Conservation (phyloP, 1,284 basidiomycete genomes). For the Ceratobasidium sp. region DNA sequence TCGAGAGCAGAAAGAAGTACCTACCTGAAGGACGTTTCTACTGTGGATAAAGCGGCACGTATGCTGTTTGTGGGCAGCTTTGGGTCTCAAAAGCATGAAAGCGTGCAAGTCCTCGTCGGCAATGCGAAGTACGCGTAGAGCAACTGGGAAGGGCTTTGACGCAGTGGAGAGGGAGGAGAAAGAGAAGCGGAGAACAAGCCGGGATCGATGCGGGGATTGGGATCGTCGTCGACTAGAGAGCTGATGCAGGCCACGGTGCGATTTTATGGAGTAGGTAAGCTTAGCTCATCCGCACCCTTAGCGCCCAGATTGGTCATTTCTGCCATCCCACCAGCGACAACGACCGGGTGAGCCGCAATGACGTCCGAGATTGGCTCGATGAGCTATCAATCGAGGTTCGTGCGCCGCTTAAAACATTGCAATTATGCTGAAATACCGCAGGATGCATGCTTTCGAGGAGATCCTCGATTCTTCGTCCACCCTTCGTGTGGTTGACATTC, state of each 20-base stretch:
- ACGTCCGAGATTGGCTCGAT: constrained; percentile 22
- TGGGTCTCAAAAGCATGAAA: constrained; percentile 42
- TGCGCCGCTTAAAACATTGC: neutral
- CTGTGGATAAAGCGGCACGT: constrained; percentile 39
- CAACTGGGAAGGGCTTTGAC: neutral
- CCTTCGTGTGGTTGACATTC: constrained; percentile 41
- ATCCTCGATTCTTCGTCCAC: constrained; percentile 43
- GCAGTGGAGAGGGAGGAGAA: constrained; percentile 2
- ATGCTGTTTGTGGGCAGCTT: constrained; percentile 38
- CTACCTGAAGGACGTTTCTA: constrained; percentile 31
- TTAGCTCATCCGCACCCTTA: constrained; percentile 2
- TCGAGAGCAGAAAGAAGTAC: neutral
- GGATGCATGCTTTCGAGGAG: constrained; percentile 44
- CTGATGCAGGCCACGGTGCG: neutral
- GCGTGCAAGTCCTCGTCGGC: constrained; percentile 33
- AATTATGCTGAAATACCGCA: neutral
- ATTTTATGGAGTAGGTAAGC: constrained; percentile 32
- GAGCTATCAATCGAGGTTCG: constrained; percentile 32
- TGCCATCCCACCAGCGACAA: constrained; percentile 12
- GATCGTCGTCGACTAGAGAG: constrained; percentile 32
- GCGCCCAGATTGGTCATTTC: constrained; percentile 27
- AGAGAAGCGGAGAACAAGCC: neutral
- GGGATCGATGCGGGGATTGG: constrained; percentile 27
- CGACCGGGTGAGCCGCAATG: constrained; percentile 10
- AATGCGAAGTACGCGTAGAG: constrained; percentile 9